A percentile compares a stretch with the other conserved stretches of the same genome.
phyloP scores from a whole-genome alignment of 2,329 filamentous ascomycete species.

The Monosporascus sp. region DNA sequence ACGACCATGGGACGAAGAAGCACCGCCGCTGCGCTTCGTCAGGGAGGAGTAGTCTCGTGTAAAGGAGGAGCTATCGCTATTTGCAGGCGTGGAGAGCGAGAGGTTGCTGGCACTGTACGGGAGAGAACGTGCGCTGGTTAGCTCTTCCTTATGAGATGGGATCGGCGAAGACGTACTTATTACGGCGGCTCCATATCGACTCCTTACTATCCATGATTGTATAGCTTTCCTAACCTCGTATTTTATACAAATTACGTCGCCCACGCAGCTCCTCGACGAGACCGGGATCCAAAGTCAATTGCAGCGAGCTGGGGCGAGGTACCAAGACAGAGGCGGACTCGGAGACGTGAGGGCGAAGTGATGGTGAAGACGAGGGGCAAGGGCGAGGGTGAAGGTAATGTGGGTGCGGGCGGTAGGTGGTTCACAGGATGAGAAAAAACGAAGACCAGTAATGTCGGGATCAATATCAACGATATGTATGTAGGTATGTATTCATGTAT shows the following conservation, averaged over 20 bases:
- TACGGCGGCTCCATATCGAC: constrained; percentile 70
- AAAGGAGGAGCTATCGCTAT: constrained; percentile 44
- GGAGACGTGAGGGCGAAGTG: neutral
- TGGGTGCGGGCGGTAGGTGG: no score
- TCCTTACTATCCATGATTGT: constrained; percentile 49
- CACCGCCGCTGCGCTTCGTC: constrained; percentile 57
- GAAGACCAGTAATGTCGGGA: no score
- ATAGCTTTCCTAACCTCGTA: neutral
- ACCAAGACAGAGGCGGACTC: neutral
- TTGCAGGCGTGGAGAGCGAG: constrained; percentile 68
- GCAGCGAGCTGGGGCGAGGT: neutral
- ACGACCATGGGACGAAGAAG: constrained; percentile 68
- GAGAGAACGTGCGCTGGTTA: constrained; percentile 8
- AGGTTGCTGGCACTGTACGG: constrained; percentile 73
- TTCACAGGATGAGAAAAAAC: no score
- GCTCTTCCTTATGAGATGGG: neutral
- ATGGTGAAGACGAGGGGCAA: no score
- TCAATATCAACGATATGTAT: no score
- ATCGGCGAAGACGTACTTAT: constrained; percentile 56
- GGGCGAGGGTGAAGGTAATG: no score
- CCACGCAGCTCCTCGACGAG: neutral
- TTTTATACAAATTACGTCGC: neutral
- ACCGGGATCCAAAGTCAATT: neutral
- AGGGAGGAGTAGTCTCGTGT: constrained; percentile 38
- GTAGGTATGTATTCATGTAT: no score